Evolutionary conservation across 1,139 yeast species (phyloP).

Genomic region (Hyphopichia buzzinii): DNA sequence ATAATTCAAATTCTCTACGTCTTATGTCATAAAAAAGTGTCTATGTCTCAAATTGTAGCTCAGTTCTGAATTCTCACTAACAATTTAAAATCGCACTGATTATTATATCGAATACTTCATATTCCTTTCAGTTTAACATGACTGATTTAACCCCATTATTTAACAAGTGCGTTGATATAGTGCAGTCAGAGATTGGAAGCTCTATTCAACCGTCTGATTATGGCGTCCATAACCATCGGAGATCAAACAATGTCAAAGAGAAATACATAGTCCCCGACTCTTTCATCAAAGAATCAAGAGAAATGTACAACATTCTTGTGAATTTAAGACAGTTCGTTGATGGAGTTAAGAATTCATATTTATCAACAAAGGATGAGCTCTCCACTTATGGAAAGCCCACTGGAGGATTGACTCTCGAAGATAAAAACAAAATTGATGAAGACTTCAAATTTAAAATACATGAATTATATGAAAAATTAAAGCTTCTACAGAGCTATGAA

Average conservation of each 20-base stretch:
- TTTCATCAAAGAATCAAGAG: slow-evolving; percentile 49
- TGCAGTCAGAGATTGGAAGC: slow-evolving; percentile 27
- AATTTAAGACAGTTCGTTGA: slow-evolving; percentile 38
- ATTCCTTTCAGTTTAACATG: slow-evolving; percentile 33
- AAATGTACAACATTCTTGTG: slow-evolving; percentile 39
- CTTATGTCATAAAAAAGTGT: not conserved
- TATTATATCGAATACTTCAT: too few species aligned
- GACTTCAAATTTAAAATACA: slow-evolving; percentile 53
- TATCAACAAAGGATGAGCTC: slow-evolving; percentile 34
- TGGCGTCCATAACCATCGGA: slow-evolving; percentile 8
- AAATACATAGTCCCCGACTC: slow-evolving; percentile 41
- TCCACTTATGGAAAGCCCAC: slow-evolving; percentile 8
- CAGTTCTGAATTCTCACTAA: too few species aligned
- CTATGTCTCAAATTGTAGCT: not conserved
- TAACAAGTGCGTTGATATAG: slow-evolving; percentile 45
- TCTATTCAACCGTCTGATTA: slow-evolving; percentile 7
- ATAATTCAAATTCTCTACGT: too few species aligned
- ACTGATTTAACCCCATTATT: slow-evolving; percentile 54
- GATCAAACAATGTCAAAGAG: slow-evolving; percentile 1
- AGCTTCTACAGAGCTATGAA: slow-evolving; percentile 51
- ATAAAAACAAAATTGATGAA: slow-evolving; percentile 55
- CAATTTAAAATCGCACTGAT: too few species aligned
- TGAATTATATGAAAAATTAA: slow-evolving; percentile 49
- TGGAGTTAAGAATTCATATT: slow-evolving; percentile 43
- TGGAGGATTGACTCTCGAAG: slow-evolving; percentile 34